Percentiles rank a stretch among this genome's conserved stretches.
Evolutionary conservation across 116 monocot species (phyloP).

Genomic region (Trichopus zeylanicus): DNA sequence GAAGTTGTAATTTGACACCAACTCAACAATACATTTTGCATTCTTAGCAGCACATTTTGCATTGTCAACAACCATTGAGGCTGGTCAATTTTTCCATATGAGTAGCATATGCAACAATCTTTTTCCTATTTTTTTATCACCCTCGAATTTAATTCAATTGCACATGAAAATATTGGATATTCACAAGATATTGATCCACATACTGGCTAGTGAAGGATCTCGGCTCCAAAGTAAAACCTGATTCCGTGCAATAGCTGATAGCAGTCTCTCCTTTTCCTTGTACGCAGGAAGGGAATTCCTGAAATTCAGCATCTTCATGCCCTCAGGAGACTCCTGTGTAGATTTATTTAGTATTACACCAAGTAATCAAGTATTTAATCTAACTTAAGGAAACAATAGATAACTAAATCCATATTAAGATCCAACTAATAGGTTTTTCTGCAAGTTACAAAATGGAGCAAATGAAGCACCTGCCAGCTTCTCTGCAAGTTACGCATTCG

Average conservation of each 20-base stretch:
- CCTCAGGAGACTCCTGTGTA: conserved; percentile 85
- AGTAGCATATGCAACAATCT: too few relatives aligned
- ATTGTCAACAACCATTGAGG: too few relatives aligned
- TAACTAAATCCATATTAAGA: background rate
- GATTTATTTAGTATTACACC: too few relatives aligned
- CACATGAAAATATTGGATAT: background rate
- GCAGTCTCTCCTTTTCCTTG: conserved; percentile 80
- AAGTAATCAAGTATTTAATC: background rate
- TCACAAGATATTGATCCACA: conserved; percentile 1
- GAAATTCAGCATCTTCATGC: conserved; percentile 72
- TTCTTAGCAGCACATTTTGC: too few relatives aligned
- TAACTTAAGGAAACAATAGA: too few relatives aligned
- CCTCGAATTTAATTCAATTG: background rate
- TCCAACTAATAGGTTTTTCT: background rate
- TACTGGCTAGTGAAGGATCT: conserved; percentile 27
- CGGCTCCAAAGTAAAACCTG: conserved; percentile 67
- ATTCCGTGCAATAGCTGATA: conserved; percentile 94
- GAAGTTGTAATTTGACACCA: too few relatives aligned
- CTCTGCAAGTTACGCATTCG: conserved; percentile 88
- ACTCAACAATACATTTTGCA: too few relatives aligned
- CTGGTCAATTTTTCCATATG: too few relatives aligned
- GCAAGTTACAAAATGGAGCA: background rate
- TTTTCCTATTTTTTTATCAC: too few relatives aligned
- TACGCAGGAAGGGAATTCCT: conserved; percentile 91
- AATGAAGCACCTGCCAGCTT: conserved; percentile 71